phyloP scores from a whole-genome alignment of 192 early-diverging fungal genomes.

The Lobosporangium transversale region DNA sequence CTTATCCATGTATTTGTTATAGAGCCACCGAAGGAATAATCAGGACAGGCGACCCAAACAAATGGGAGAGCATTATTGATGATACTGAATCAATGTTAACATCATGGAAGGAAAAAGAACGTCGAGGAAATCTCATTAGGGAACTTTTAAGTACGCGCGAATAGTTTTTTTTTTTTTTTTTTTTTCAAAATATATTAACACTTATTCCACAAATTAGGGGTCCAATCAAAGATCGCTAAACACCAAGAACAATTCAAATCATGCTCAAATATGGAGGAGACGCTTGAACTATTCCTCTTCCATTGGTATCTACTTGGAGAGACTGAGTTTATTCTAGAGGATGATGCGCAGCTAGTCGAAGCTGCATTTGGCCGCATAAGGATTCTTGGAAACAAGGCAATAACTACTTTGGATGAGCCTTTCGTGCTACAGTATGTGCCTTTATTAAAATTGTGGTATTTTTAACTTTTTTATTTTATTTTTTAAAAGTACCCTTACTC shows the following conservation, averaged over 20 bases:
- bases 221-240: not conserved
- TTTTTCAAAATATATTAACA: not conserved
- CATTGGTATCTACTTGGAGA: constrained; percentile 15
- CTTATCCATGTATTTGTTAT: too few species aligned
- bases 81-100: constrained; percentile 16
- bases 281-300: constrained; percentile 26
- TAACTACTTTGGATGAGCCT: constrained; percentile 32
- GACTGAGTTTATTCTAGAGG: constrained; percentile 10
- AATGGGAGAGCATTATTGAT: constrained; percentile 21
- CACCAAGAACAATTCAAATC: constrained; percentile 1
- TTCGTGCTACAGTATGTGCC: constrained; percentile 17
- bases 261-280: constrained; percentile 6
- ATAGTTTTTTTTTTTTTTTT: not conserved
- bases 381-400: constrained; percentile 14
- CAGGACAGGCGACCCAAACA: constrained; percentile 9
- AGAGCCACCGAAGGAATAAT: constrained; percentile 20
- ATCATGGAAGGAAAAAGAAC: constrained; percentile 25
- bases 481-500: too few species aligned
- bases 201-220: not conserved
- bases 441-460: too few species aligned
- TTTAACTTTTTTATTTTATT: too few species aligned
- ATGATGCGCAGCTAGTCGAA: constrained; percentile 21
- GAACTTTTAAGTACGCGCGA: too few species aligned
- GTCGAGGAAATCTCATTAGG: constrained; percentile 23
- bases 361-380: constrained; percentile 40